These are phyloP conservation scores for Aspergillus fischeri DNA, from an alignment of 2,329 filamentous ascomycete species.

Conservation along the genomic window DNA sequence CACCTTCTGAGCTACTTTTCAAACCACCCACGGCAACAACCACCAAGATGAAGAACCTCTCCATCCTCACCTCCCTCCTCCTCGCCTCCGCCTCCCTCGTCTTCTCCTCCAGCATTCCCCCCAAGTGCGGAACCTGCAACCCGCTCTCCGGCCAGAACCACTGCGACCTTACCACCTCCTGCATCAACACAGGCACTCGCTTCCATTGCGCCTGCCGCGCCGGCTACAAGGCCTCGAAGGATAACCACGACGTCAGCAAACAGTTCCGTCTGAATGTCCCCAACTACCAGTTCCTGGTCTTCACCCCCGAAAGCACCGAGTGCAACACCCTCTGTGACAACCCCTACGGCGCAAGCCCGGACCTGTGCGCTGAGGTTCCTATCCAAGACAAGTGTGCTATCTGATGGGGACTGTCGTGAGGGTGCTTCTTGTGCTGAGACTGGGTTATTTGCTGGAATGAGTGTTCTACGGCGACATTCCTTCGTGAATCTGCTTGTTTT, in stretches of 20 bases:
- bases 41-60: conserved; percentile 25
- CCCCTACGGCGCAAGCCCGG: conserved; percentile 22
- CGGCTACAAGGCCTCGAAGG: conserved; percentile 35
- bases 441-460: conserved; percentile 10
- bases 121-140: conserved; percentile 37
- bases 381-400: conserved; percentile 26
- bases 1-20: neutral
- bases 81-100: conserved; percentile 22
- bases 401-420: conserved; percentile 10
- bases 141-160: conserved; percentile 36
- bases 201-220: conserved; percentile 43
- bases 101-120: conserved; percentile 14
- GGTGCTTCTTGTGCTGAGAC: neutral
- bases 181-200: conserved; percentile 38
- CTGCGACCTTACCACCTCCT: conserved; percentile 43
- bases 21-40: conserved; percentile 11
- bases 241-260: conserved; percentile 25
- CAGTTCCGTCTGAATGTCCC: conserved; percentile 38
- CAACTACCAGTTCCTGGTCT: conserved; percentile 39
- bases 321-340: conserved; percentile 37
- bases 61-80: conserved; percentile 21
- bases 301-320: conserved; percentile 31
- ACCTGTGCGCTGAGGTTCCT: conserved; percentile 35
- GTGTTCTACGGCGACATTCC: neutral
- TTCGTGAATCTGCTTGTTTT: neutral